These are phyloP conservation scores for Xylaria castorea DNA, from an alignment of 495 filamentous ascomycete species.

Conservation along the genomic window DNA sequence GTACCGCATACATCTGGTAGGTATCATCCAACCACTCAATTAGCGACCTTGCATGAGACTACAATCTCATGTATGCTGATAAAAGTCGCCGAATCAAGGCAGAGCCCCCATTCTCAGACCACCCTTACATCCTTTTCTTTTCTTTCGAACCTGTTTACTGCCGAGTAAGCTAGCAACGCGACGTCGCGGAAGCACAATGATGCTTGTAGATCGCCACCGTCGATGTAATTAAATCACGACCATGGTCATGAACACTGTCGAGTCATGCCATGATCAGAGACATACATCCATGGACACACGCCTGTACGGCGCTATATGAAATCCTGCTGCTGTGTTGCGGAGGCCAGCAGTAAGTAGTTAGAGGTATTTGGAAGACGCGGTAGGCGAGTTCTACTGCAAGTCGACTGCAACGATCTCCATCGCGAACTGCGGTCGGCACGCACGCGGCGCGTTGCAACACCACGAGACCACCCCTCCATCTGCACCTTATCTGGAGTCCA, in stretches of 20 bases:
- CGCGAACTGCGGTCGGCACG: constrained; percentile 25
- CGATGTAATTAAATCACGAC: not conserved
- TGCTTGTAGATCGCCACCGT: constrained; percentile 1
- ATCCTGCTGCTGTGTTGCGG: not conserved
- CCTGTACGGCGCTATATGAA: not conserved
- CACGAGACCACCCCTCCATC: constrained; percentile 25
- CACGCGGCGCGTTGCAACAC: constrained; percentile 26
- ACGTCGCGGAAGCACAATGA: constrained; percentile 2
- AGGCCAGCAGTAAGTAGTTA: not conserved
- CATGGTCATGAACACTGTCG: constrained; percentile 20
- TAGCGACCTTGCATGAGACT: constrained; percentile 3
- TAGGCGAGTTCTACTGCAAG: constrained; percentile 3
- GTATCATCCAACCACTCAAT: not conserved
- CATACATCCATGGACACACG: not conserved
- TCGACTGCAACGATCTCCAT: constrained; percentile 29
- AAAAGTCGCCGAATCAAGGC: constrained; percentile 20
- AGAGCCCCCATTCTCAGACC: constrained; percentile 5
- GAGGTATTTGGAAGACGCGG: constrained; percentile 11
- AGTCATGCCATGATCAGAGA: constrained; percentile 16
- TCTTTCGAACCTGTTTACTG: constrained; percentile 14
- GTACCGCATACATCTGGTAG: not conserved
- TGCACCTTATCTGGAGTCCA: constrained; percentile 25
- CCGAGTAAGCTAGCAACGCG: not conserved
- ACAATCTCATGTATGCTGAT: constrained; percentile 4
- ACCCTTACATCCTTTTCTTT: constrained; percentile 18